Evolutionary conservation across 2,329 filamentous ascomycete species (phyloP).

Genomic region (Dactylella cylindrospora): DNA sequence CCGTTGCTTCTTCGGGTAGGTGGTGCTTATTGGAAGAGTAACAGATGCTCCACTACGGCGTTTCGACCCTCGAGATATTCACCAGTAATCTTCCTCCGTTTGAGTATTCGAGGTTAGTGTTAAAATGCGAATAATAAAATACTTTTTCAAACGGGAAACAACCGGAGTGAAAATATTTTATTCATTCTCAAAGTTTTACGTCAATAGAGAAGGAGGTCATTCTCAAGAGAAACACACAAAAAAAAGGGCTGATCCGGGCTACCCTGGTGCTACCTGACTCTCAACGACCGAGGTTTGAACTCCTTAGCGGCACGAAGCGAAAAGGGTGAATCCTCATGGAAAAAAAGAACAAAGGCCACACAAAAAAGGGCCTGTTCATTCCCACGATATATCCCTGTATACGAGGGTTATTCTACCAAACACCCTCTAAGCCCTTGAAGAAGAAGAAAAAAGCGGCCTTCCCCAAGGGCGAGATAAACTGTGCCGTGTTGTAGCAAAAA

Average conservation of each 20-base stretch:
- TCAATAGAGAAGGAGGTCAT: conserved; percentile 8
- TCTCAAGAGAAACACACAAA: background rate
- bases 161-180: background rate
- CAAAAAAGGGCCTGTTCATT: no score
- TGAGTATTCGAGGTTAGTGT: background rate
- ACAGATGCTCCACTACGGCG: background rate
- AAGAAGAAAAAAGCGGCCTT: conserved; percentile 19
- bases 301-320: conserved; percentile 25
- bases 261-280: conserved; percentile 17
- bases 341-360: no score
- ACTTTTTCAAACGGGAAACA: background rate
- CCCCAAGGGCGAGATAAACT: conserved; percentile 7
- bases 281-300: conserved; percentile 27
- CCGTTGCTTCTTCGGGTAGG: conserved; percentile 44
- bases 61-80: background rate
- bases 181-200: conserved; percentile 2
- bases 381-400: no score
- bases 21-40: no score
- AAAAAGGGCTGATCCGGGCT: conserved; percentile 8
- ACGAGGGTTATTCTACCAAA: no score
- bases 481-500: conserved; percentile 40
- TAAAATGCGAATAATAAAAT: conserved; percentile 21
- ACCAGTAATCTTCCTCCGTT: no score
- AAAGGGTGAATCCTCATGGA: no score
- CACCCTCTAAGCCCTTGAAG: no score